Percentiles rank a stretch among this genome's conserved stretches.
phyloP scores from a whole-genome alignment of 2,329 filamentous ascomycete species.

The Talaromyces sp. region DNA sequence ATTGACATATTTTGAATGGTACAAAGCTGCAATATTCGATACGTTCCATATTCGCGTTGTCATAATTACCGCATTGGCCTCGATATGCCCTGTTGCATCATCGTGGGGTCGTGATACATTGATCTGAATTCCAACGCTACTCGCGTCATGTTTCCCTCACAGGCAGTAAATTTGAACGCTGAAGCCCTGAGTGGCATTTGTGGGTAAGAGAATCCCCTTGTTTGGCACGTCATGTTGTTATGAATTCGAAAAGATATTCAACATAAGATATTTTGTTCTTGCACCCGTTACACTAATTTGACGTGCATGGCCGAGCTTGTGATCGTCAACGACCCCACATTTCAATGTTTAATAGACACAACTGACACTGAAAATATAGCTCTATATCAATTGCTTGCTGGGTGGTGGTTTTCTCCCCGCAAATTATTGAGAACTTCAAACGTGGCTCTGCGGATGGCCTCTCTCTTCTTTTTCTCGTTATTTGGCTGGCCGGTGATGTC shows the following conservation, averaged over 20 bases:
- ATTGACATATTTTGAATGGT: constrained; percentile 14
- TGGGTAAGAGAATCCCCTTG: constrained; percentile 58
- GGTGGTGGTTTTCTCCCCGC: constrained; percentile 96
- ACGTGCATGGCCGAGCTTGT: background rate
- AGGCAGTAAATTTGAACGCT: constrained; percentile 69
- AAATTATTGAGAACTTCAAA: constrained; percentile 94
- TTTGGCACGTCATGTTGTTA: too few relatives aligned
- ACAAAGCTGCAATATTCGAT: background rate
- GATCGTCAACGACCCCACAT: constrained; percentile 3
- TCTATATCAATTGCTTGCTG: constrained; percentile 97
- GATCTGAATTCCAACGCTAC: constrained; percentile 5
- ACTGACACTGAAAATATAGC: constrained; percentile 47
- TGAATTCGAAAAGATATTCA: too few relatives aligned
- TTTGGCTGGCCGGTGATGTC: constrained; percentile 92
- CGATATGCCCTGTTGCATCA: background rate
- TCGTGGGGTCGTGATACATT: background rate
- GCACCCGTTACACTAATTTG: background rate
- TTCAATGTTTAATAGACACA: background rate
- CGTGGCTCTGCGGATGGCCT: constrained; percentile 83
- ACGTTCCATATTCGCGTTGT: background rate
- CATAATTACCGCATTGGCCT: background rate
- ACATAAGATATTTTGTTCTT: background rate
- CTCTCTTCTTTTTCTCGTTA: constrained; percentile 85
- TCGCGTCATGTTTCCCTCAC: constrained; percentile 41
- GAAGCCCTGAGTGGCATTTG: constrained; percentile 91